Evolutionary conservation across 2,329 filamentous ascomycete species (phyloP).

Genomic region (Calonectria hawksworthii): DNA sequence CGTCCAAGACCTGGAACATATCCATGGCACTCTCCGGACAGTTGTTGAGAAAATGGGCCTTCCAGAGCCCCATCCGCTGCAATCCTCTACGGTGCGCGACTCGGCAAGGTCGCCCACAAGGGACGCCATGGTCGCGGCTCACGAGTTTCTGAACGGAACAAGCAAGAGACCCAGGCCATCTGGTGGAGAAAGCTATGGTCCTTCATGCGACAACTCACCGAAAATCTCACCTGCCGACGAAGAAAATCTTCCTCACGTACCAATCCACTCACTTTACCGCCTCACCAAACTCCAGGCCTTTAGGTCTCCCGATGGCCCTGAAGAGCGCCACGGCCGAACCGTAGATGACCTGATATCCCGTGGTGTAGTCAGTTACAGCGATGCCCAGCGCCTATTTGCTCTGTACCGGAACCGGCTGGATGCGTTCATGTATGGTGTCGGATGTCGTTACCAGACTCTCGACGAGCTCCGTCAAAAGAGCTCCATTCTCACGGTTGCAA

Average conservation of each 20-base stretch:
- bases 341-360: slow-evolving; percentile 50
- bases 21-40: slow-evolving; percentile 16
- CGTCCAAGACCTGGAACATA: slow-evolving; percentile 24
- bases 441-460: slow-evolving; percentile 61
- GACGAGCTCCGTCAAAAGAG: slow-evolving; percentile 67
- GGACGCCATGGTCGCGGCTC: not conserved
- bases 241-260: slow-evolving; percentile 48
- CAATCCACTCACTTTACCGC: slow-evolving; percentile 53
- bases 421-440: slow-evolving; percentile 64
- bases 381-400: slow-evolving; percentile 64
- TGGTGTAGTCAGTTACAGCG: slow-evolving; percentile 58
- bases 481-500: slow-evolving; percentile 67
- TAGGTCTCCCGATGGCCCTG: slow-evolving; percentile 44
- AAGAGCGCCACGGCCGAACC: slow-evolving; percentile 7
- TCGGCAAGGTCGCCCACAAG: slow-evolving; percentile 15
- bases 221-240: slow-evolving; percentile 43
- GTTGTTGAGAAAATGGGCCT: slow-evolving; percentile 21
- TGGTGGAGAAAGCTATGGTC: slow-evolving; percentile 19
- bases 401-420: slow-evolving; percentile 65
- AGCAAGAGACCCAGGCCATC: slow-evolving; percentile 7
- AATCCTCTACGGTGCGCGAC: slow-evolving; percentile 2
- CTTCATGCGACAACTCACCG: slow-evolving; percentile 36
- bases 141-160: not conserved
- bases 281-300: slow-evolving; percentile 51
- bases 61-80: slow-evolving; percentile 11